Conservation (phyloP, 208 protist species). For the Wallacemonas rigidus region DNA sequence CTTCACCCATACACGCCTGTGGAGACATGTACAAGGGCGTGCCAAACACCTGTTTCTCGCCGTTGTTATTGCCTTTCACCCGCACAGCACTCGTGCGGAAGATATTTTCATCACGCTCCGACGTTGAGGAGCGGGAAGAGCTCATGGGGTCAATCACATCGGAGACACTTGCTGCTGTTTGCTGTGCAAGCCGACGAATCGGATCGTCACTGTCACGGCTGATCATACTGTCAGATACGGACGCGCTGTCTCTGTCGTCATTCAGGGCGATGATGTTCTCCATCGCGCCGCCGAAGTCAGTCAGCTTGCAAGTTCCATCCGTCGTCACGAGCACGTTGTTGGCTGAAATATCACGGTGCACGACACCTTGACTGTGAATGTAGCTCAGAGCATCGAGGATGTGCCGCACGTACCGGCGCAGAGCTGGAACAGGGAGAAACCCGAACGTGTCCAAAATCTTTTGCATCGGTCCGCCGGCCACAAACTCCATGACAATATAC, state of each 20-base stretch:
- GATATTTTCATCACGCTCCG: neutral
- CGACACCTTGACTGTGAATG: conserved; percentile 59
- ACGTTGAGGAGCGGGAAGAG: neutral
- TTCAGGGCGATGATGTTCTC: conserved; percentile 5
- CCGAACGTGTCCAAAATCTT: conserved; percentile 50
- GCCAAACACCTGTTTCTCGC: conserved; percentile 38
- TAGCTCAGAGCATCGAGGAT: conserved; percentile 68
- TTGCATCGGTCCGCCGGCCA: conserved; percentile 62
- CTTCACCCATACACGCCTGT: conserved; percentile 62
- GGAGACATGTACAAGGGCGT: conserved; percentile 85
- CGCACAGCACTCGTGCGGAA: conserved; percentile 13
- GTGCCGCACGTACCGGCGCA: conserved; percentile 51
- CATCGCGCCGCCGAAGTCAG: conserved; percentile 74
- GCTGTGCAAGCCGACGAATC: neutral
- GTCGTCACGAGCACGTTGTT: conserved; percentile 81
- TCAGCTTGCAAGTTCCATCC: conserved; percentile 71
- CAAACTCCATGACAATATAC: conserved; percentile 71
- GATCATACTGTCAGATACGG: neutral
- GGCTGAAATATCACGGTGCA: conserved; percentile 77
- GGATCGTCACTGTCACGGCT: conserved; percentile 11
- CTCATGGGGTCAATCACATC: neutral
- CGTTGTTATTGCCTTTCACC: neutral
- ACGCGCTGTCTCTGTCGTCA: neutral
- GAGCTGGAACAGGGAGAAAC: conserved; percentile 38
- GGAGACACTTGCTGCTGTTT: neutral